Percentiles rank a stretch among this genome's conserved stretches.
Evolutionary conservation across 2,329 filamentous ascomycete genomes (phyloP).

Genomic region (Leptodontidium sp.): DNA sequence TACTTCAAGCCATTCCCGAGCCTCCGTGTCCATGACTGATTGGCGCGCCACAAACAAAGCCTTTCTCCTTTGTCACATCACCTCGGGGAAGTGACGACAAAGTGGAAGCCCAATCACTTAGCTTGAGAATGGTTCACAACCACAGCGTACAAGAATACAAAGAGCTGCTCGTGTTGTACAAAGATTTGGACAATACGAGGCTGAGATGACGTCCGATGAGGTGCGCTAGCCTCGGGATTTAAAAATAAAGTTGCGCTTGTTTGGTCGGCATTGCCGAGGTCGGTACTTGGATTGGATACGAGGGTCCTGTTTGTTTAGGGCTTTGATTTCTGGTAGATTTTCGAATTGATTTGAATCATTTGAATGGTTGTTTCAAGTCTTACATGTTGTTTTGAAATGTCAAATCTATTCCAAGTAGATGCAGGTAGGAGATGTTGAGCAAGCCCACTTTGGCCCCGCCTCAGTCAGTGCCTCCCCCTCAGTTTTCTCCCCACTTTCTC

Average conservation of each 20-base stretch:
- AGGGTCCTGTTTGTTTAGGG: neutral
- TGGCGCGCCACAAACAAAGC: neutral
- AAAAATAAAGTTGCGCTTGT: slow-evolving; percentile 12
- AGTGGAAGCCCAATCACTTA: neutral
- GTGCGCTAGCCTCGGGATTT: neutral
- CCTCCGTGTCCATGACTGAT: neutral
- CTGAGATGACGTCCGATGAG: slow-evolving; percentile 15
- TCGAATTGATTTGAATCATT: too few relatives aligned
- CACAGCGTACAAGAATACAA: neutral
- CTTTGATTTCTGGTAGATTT: neutral
- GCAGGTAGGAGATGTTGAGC: too few relatives aligned
- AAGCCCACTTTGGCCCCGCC: too few relatives aligned
- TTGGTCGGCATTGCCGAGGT: neutral
- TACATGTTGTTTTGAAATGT: too few relatives aligned
- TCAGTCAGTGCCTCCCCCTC: too few relatives aligned
- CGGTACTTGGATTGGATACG: neutral
- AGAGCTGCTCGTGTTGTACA: slow-evolving; percentile 2
- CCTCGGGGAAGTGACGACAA: neutral
- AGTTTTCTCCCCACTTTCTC: too few relatives aligned
- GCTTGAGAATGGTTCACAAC: neutral
- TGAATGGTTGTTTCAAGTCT: too few relatives aligned
- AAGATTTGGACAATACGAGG: neutral
- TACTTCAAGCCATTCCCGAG: neutral
- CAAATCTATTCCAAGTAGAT: too few relatives aligned
- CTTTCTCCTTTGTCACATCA: neutral